Conservation (phyloP, 257 asterid species). For the Nemophila menziesii region DNA sequence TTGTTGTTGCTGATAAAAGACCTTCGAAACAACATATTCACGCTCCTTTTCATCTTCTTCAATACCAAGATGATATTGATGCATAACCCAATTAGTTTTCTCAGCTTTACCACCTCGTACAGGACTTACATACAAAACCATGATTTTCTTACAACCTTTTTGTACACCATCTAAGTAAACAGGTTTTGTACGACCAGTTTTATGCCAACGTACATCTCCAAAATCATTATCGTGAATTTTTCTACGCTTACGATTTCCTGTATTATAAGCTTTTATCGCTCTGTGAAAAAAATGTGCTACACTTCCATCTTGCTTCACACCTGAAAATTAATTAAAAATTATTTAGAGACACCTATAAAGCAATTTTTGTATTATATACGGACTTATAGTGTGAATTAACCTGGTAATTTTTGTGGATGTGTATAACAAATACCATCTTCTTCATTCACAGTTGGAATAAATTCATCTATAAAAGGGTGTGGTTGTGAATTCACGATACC, state of each 20-base stretch:
- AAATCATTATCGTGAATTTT: conserved; percentile 59
- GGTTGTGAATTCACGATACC: conserved; percentile 35
- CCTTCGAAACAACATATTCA: conserved; percentile 72
- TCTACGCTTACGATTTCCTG: conserved; percentile 88
- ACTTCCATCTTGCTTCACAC: conserved; percentile 90
- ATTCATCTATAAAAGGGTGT: conserved; percentile 79
- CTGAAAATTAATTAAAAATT: conserved; percentile 22
- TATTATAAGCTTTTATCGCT: conserved; percentile 87
- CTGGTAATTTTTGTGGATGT: conserved; percentile 89
- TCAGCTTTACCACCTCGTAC: conserved; percentile 73
- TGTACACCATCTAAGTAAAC: conserved; percentile 71
- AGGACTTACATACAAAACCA: conserved; percentile 77
- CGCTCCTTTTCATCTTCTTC: conserved; percentile 89
- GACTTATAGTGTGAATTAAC: conserved; percentile 26
- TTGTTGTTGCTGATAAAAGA: conserved; percentile 83
- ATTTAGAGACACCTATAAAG: not conserved
- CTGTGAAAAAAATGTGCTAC: conserved; percentile 84
- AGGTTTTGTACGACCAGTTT: conserved; percentile 91
- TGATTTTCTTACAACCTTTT: conserved; percentile 87
- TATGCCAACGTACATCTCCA: conserved; percentile 96
- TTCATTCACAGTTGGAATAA: conserved; percentile 69
- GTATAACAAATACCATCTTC: conserved; percentile 94
- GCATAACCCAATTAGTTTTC: conserved; percentile 99
- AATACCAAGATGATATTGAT: conserved; percentile 85
- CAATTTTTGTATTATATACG: no score